Conservation (phyloP, 768 basidiomycete genomes). For the Rhizopogon vesiculosus region DNA sequence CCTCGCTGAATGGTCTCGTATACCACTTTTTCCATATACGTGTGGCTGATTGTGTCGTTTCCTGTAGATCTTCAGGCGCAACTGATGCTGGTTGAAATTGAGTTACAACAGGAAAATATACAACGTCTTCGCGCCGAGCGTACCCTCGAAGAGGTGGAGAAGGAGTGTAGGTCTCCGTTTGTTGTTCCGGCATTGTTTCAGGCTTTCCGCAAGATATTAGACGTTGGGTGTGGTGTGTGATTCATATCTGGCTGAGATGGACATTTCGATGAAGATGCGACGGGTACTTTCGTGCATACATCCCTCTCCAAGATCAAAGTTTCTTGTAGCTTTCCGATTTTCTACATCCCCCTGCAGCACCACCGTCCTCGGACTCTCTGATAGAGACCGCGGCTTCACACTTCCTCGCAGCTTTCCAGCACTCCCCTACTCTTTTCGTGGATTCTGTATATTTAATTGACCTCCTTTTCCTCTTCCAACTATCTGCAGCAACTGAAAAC, state of each 20-base stretch:
- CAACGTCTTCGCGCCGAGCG: slow-evolving; percentile 39
- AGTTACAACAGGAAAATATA: slow-evolving; percentile 33
- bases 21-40: neutral
- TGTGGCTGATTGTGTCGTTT: neutral
- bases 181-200: slow-evolving; percentile 55
- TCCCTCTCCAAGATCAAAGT: neutral
- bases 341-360: no score
- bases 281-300: neutral
- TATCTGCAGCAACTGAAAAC: no score
- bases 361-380: no score
- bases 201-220: slow-evolving; percentile 47
- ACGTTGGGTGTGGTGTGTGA: slow-evolving; percentile 15
- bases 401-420: no score
- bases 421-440: no score
- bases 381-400: no score
- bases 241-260: neutral
- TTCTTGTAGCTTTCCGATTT: no score
- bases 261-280: neutral
- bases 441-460: no score
- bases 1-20: neutral
- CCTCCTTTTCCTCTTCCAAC: no score
- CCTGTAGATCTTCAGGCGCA: slow-evolving; percentile 21
- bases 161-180: slow-evolving; percentile 51
- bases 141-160: slow-evolving; percentile 40
- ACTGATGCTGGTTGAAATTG: slow-evolving; percentile 25